A percentile compares a stretch with the other conserved stretches of the same genome.
phyloP scores from a whole-genome alignment of 257 asterid genomes.

The Echium plantagineum region DNA sequence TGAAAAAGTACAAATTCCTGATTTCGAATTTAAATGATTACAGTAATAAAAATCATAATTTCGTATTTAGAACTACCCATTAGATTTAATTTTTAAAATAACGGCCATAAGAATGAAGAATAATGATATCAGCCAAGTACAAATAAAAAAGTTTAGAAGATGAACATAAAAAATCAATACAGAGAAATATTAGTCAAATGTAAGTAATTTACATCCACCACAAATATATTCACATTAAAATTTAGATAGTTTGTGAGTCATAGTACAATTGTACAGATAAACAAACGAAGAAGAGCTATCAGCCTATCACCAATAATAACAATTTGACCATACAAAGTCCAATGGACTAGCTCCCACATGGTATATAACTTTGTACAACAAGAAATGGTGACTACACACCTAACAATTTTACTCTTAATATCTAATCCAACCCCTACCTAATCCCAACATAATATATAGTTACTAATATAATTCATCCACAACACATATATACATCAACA shows the following conservation, averaged over 20 bases:
- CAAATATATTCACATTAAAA: neutral
- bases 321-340: neutral
- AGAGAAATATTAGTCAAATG: neutral
- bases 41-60: too few species aligned
- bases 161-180: too few species aligned
- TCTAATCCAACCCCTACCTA: slow-evolving; percentile 25
- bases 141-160: too few species aligned
- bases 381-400: slow-evolving; percentile 22
- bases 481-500: slow-evolving; percentile 28
- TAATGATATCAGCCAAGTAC: too few species aligned
- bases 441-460: slow-evolving; percentile 1
- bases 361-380: slow-evolving; percentile 10
- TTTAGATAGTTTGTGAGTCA: too few species aligned
- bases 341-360: neutral
- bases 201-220: neutral
- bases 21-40: too few species aligned
- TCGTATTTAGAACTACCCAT: too few species aligned
- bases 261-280: too few species aligned
- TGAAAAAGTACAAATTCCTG: too few species aligned
- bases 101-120: too few species aligned
- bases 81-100: too few species aligned
- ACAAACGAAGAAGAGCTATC: neutral
- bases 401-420: slow-evolving; percentile 13
- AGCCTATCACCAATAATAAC: neutral
- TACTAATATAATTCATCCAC: slow-evolving; percentile 16